Conservation (phyloP, 2,329 filamentous ascomycete species). For the Pezicula radicicola region DNA sequence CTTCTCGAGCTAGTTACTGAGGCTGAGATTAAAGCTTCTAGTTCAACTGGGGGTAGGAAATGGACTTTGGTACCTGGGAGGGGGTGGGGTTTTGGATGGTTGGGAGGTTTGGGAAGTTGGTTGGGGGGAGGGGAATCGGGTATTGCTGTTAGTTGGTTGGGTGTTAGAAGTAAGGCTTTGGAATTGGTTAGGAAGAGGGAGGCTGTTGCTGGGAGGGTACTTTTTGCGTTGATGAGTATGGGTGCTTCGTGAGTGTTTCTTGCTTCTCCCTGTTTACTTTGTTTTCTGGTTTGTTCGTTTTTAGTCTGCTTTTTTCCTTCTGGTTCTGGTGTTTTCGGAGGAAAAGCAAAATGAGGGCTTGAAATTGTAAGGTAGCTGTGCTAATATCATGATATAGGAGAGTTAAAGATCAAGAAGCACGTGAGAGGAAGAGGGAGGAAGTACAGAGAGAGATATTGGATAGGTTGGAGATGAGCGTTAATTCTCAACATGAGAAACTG, state of each 20-base stretch:
- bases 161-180: conserved; percentile 40
- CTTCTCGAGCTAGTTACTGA: conserved; percentile 42
- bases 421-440: conserved; percentile 15
- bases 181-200: conserved; percentile 44
- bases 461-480: conserved; percentile 14
- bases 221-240: conserved; percentile 48
- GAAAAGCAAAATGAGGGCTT: too few species aligned
- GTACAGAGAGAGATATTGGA: conserved; percentile 15
- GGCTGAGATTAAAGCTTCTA: conserved; percentile 31
- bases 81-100: conserved; percentile 28
- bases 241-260: conserved; percentile 35
- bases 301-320: not conserved
- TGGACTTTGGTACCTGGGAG: conserved; percentile 37
- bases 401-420: conserved; percentile 20
- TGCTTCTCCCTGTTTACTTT: not conserved
- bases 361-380: not conserved
- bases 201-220: conserved; percentile 39
- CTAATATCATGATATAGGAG: conserved; percentile 7
- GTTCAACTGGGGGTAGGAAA: conserved; percentile 12
- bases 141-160: conserved; percentile 43
- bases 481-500: conserved; percentile 12
- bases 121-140: conserved; percentile 19
- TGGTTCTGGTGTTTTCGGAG: not conserved
- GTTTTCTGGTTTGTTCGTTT: not conserved
- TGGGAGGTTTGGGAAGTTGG: too few species aligned